These are phyloP conservation scores for Ceriops tagal DNA, from an alignment of 345 rosid genomes.

Conservation along the genomic window DNA sequence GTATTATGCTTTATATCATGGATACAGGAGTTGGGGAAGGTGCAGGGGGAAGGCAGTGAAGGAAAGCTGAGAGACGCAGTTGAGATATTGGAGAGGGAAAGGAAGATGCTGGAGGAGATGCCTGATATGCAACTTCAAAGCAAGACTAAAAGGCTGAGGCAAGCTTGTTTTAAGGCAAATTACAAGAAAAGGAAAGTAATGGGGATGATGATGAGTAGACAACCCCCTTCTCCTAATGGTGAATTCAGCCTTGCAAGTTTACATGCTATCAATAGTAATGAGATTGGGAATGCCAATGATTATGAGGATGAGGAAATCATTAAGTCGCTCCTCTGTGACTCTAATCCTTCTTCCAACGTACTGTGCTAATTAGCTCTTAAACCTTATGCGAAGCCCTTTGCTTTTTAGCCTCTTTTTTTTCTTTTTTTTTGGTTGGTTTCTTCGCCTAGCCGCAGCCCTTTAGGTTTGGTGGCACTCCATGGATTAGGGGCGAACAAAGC, in stretches of 20 bases:
- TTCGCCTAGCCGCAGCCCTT: too few species aligned
- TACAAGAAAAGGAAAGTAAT: conserved; percentile 54
- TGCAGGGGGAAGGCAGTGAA: conserved; percentile 24
- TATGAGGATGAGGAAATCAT: conserved; percentile 15
- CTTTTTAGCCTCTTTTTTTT: too few species aligned
- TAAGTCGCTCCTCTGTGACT: neutral
- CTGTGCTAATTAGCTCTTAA: neutral
- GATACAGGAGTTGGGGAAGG: neutral
- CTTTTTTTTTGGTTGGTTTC: too few species aligned
- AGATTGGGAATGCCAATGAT: neutral
- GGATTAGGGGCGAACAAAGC: too few species aligned
- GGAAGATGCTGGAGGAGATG: conserved; percentile 50
- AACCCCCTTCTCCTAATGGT: neutral
- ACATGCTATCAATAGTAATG: neutral
- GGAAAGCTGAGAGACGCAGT: conserved; percentile 33
- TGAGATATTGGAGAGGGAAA: conserved; percentile 56
- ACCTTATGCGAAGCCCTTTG: too few species aligned
- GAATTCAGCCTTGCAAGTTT: neutral
- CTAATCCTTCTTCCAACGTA: neutral
- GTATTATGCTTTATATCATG: too few species aligned
- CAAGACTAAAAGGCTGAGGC: conserved; percentile 65
- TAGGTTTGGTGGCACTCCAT: too few species aligned
- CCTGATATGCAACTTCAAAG: conserved; percentile 54
- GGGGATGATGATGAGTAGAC: neutral
- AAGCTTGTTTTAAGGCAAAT: conserved; percentile 78